A percentile compares a stretch with the other conserved stretches of the same genome.
phyloP scores from a whole-genome alignment of 768 basidiomycete species.

The Boletellus emodensis region DNA sequence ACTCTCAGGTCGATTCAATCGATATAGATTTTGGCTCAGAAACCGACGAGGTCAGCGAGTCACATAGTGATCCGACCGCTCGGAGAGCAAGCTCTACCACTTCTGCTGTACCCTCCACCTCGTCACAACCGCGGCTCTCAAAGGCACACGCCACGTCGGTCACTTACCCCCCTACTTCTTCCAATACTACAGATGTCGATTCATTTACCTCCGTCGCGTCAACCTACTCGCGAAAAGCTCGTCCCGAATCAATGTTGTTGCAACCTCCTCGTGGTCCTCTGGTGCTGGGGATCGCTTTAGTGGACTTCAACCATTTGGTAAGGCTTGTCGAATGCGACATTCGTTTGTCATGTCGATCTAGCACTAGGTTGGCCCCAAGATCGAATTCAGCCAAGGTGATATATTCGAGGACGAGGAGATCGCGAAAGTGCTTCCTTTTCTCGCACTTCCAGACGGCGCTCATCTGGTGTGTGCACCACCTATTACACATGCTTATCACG shows the following conservation, averaged over 20 bases:
- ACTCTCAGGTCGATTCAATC: constrained; percentile 44
- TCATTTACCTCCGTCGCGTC: constrained; percentile 66
- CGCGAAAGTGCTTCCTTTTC: constrained; percentile 81
- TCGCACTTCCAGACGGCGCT: constrained; percentile 96
- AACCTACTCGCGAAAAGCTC: constrained; percentile 54
- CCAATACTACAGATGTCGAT: constrained; percentile 43
- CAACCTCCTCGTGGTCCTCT: constrained; percentile 53
- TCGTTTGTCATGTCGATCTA: constrained; percentile 13
- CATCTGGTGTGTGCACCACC: constrained; percentile 64
- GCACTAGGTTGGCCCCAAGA: constrained; percentile 80
- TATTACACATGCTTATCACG: constrained; percentile 3
- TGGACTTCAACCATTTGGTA: constrained; percentile 94
- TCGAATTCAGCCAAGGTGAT: constrained; percentile 78
- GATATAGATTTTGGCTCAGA: constrained; percentile 55
- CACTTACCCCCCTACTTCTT: constrained; percentile 59
- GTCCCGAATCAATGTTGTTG: constrained; percentile 77
- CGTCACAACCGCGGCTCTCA: constrained; percentile 33
- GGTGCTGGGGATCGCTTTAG: constrained; percentile 83
- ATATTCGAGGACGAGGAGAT: constrained; percentile 86
- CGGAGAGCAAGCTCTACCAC: constrained; percentile 48
- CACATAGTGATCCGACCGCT: constrained; percentile 32
- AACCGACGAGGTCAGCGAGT: constrained; percentile 50
- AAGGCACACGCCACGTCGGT: constrained; percentile 34
- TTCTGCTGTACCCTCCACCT: constrained; percentile 45
- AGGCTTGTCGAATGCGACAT: constrained; percentile 17